Percentiles rank a stretch among this genome's conserved stretches.
These are phyloP conservation scores for Symbiodinium pilosum DNA, from an alignment of 73 alveolate species.

Conservation along the genomic window DNA sequence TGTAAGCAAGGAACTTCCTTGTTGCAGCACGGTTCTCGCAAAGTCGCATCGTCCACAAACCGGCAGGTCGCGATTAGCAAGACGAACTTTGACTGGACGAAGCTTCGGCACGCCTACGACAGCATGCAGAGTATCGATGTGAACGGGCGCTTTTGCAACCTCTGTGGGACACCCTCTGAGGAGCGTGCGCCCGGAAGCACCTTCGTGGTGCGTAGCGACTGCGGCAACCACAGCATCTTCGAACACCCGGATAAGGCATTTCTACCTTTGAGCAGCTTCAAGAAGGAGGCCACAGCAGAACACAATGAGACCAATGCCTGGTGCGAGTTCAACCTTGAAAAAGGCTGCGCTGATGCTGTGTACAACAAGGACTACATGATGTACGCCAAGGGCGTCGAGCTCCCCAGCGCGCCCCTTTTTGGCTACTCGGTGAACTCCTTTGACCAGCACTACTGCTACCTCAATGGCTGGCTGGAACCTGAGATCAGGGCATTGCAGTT, in stretches of 20 bases:
- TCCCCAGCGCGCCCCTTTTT: neutral
- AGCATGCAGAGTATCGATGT: too few species aligned
- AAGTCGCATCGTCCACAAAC: neutral
- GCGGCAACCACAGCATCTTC: slow-evolving; percentile 15
- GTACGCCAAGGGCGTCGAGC: neutral
- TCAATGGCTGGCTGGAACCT: neutral
- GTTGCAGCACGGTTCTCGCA: neutral
- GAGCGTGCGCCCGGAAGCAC: neutral
- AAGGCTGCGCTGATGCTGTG: neutral
- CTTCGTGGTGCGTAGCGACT: neutral
- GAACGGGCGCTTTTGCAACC: neutral
- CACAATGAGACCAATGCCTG: neutral
- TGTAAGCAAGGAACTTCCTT: neutral
- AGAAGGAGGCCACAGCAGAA: neutral
- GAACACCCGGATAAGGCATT: neutral
- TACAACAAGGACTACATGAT: slow-evolving; percentile 19
- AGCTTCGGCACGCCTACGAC: neutral
- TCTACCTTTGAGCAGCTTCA: neutral
- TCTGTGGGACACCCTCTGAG: neutral
- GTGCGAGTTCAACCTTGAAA: slow-evolving; percentile 6
- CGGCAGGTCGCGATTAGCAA: too few species aligned
- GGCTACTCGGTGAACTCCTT: neutral
- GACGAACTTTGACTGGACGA: too few species aligned
- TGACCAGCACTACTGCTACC: neutral
- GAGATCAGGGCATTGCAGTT: neutral